Evolutionary conservation across 495 filamentous ascomycete genomes (phyloP).

Genomic region (Neurospora pannonica): DNA sequence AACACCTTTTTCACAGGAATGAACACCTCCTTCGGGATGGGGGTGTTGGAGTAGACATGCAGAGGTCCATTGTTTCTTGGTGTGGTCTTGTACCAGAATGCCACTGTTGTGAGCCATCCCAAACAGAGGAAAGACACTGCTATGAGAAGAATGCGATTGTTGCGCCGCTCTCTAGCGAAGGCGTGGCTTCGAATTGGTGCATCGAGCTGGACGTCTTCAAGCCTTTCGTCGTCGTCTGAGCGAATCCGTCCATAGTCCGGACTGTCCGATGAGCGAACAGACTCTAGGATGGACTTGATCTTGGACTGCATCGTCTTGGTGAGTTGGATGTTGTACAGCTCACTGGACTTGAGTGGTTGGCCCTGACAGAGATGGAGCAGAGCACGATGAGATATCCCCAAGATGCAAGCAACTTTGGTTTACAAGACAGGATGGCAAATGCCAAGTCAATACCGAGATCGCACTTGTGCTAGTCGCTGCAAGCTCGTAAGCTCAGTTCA

Average conservation of each 20-base stretch:
- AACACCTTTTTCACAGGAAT: constrained; percentile 3
- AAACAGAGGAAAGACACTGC: not conserved
- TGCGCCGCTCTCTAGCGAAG: not conserved
- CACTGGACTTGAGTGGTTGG: not conserved
- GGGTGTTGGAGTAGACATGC: not conserved
- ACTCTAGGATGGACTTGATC: not conserved
- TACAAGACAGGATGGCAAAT: not conserved
- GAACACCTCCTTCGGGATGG: not conserved
- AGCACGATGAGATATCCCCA: not conserved
- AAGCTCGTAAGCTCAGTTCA: not conserved
- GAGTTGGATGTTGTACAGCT: not conserved
- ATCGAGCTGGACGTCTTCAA: not conserved
- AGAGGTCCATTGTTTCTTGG: not conserved
- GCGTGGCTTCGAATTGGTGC: not conserved
- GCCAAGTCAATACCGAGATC: not conserved
- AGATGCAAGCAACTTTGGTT: not conserved
- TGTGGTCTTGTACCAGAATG: not conserved
- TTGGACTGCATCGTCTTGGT: not conserved
- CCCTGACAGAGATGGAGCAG: not conserved
- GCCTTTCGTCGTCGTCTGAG: not conserved
- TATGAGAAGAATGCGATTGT: not conserved
- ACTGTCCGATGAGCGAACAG: not conserved
- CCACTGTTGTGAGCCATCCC: not conserved
- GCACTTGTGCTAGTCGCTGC: not conserved
- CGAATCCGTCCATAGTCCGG: not conserved